Evolutionary conservation across 257 asterid genomes (phyloP).

Genomic region (Nemophila menziesii): DNA sequence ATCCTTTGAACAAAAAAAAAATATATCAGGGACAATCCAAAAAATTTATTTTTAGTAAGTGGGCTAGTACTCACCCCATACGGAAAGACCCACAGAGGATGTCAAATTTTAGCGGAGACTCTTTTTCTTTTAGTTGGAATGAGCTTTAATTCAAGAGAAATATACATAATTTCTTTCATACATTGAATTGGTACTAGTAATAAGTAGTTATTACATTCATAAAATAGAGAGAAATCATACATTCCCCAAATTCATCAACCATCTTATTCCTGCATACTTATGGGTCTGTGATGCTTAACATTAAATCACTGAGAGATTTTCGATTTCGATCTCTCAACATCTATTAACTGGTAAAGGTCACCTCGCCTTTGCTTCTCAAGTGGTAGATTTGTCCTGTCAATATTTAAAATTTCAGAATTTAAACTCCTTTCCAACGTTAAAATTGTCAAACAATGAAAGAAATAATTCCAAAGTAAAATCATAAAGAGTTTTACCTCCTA

Average conservation of each 20-base stretch:
- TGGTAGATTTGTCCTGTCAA: conserved; percentile 64
- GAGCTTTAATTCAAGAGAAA: too few relatives aligned
- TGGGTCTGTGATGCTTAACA: conserved; percentile 2
- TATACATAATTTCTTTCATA: too few relatives aligned
- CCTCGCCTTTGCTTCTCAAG: conserved; percentile 87
- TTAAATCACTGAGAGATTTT: conserved; percentile 25
- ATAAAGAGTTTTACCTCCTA: conserved; percentile 45
- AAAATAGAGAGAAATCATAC: too few relatives aligned
- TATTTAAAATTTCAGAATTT: background rate
- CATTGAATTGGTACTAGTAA: too few relatives aligned
- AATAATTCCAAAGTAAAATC: background rate
- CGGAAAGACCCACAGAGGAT: too few relatives aligned
- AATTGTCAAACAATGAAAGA: background rate
- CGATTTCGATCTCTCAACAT: conserved; percentile 52
- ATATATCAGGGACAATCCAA: too few relatives aligned
- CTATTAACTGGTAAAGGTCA: conserved; percentile 88
- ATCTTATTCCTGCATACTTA: background rate
- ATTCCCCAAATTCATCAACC: background rate
- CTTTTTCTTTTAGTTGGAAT: too few relatives aligned
- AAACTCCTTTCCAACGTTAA: background rate
- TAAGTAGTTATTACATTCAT: too few relatives aligned
- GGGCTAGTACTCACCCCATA: too few relatives aligned
- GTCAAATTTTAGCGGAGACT: too few relatives aligned
- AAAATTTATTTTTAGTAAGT: too few relatives aligned
- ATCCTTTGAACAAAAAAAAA: too few relatives aligned